phyloP scores from a whole-genome alignment of 2,329 filamentous ascomycete genomes.

The Colletotrichum lini region DNA sequence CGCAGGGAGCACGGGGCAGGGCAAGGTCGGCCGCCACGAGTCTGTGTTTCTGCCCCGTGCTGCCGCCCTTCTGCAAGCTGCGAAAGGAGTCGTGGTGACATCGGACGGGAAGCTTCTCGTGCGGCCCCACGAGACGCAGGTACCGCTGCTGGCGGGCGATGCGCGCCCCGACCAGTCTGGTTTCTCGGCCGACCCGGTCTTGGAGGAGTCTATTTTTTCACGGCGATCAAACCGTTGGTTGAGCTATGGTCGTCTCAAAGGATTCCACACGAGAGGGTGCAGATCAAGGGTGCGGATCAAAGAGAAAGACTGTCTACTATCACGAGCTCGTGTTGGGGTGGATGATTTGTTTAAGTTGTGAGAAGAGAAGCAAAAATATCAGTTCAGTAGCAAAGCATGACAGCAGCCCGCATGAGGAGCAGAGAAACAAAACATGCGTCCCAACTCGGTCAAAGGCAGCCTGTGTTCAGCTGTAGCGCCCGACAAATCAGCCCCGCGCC shows the following conservation, averaged over 20 bases:
- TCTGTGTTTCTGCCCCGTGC: slow-evolving; percentile 11
- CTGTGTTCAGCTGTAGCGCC: slow-evolving; percentile 37
- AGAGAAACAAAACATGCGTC: not conserved
- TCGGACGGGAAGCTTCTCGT: slow-evolving; percentile 19
- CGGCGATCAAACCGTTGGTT: too few species aligned
- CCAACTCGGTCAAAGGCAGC: not conserved
- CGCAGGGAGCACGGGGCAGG: not conserved
- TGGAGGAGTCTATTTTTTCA: not conserved
- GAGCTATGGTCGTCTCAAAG: slow-evolving; percentile 12
- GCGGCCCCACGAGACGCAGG: slow-evolving; percentile 8
- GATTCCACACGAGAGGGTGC: not conserved
- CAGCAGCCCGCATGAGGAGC: not conserved
- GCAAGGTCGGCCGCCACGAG: not conserved
- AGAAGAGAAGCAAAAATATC: not conserved
- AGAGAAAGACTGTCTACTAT: not conserved
- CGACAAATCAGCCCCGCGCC: not conserved
- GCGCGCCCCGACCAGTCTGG: not conserved
- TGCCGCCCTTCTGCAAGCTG: not conserved
- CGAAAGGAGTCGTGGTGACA: not conserved
- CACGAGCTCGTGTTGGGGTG: not conserved
- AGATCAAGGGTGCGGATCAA: not conserved
- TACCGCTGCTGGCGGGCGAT: not conserved
- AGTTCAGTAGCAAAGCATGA: not conserved
- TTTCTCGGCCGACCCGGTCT: slow-evolving; percentile 21
- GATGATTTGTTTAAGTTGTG: not conserved